Evolutionary conservation across 257 asterid genomes (phyloP), one percentile per base, ranked within the genome.

Genomic region (Salvia hispanica): DNA sequence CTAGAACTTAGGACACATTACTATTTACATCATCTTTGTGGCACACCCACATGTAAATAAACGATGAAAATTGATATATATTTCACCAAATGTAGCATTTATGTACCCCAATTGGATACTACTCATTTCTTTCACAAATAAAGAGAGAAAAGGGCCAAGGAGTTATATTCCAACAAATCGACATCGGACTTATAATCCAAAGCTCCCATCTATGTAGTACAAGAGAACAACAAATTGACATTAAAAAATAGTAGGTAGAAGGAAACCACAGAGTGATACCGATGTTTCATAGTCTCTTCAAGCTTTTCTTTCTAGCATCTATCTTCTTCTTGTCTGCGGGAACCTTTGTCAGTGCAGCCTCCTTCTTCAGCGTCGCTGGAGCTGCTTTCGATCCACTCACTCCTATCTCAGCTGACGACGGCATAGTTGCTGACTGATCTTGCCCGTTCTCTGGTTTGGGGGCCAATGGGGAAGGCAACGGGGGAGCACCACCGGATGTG

Each of bases 231-330:
- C 13, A 66, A 9, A 61, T 42, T 53, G 34, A 47, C 31, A 25
- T 25, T 48, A 65, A 51, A 51, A 0, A 50, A 2, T 14, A 6
- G 8, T 4, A 7, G 7, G 5, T 4, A 40, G 44, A 40, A 9
- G 9, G 10, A 39, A 7, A 7, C 31, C 31, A 25, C 8, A 3
- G 31, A 0, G n/a, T 8, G 39, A 10, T 52, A 15, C 4, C 44
- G 10, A 40, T 40, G 45, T 45, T 50, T 82, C 77, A 90, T 76
- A 84, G 78, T 86, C 98, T 90, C 86, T 90, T 88, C 83, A 92
- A 81, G 80, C 95, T 90, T 72, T 84, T 90, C 88, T 93, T 93
- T 71, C 97, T 84, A 2, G 95, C 96, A 77, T 93, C 99, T 21
- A 88, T 80, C 88, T 87, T 93, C 90, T 83, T 93, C 63, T 86